Evolutionary conservation across 495 filamentous ascomycete species (phyloP), one percentile per base, ranked within the genome.

Genomic region (Aspergillus nanangensis): DNA sequence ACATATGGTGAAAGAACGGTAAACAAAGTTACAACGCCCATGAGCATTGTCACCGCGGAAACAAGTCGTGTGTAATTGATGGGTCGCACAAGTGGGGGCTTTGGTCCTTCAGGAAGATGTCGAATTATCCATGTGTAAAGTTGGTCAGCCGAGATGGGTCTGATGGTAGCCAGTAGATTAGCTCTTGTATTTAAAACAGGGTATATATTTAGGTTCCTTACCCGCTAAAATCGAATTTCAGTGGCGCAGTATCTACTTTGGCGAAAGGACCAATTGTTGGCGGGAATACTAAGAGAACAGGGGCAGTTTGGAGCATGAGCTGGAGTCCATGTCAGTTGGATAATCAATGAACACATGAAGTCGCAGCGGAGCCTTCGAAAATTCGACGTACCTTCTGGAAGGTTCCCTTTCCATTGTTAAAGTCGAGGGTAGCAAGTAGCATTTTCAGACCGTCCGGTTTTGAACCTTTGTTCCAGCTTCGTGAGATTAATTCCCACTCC

Each of bases 241-340:
- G 44, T n/a, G 93, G 88, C 21, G 82, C 75, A 31, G 67, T 63
- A 33, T 84, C 80, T 27, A 80, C 61, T 52, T 80, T 84, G 27
- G 92, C 87, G 60, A 88, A 78, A 4, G 88, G 87, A n/a, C 93
- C 93, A 36, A 73, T 61, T 19, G 92, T 96, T 17, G 93, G 92
- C 32, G 83, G 88, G 75, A 95, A 97, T 38, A 96, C 60, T 29
- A 92, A 75, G 18, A 99, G 73, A 23, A 97, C 82, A 2, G 93
- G 93, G 13, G 94, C 93, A 29, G 93, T 95, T 82, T 96, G 92
- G 31, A 99, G 80, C 70, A 88, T 86, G 41, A 96, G 75, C 92
- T 97, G 52, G 48, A 8, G 15, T 17, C 50, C 38, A n/a, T 35
- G 44, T 55, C 51, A 55, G 40, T 46, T 29, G 14, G 22, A 24